A percentile compares a stretch with the other conserved stretches of the same genome.
These are phyloP conservation scores for Sarcomyxa edulis DNA, from an alignment of 768 basidiomycete genomes.

Conservation along the genomic window DNA sequence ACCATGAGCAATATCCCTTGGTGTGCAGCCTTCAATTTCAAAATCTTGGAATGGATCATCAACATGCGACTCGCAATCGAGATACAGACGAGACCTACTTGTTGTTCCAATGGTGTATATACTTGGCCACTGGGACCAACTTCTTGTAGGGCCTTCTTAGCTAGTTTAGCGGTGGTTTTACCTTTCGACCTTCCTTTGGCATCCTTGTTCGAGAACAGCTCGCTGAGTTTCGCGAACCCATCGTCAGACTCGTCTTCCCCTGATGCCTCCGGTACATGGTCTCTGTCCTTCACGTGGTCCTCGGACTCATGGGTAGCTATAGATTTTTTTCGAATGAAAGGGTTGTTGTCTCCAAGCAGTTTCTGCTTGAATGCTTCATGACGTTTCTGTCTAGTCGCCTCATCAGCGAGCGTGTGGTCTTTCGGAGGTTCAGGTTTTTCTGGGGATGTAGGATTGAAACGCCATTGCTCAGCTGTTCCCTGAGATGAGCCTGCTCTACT, in stretches of 20 bases:
- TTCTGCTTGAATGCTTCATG: constrained; percentile 45
- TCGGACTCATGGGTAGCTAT: constrained; percentile 13
- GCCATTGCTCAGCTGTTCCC: constrained; percentile 37
- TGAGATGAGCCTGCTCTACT: too few species aligned
- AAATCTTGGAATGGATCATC: constrained; percentile 29
- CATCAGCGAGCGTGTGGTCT: constrained; percentile 13
- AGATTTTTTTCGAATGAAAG: constrained; percentile 21
- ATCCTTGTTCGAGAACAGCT: constrained; percentile 36
- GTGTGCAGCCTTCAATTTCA: constrained; percentile 58
- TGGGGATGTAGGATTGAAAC: constrained; percentile 29
- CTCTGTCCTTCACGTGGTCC: constrained; percentile 16
- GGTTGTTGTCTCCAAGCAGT: constrained; percentile 41
- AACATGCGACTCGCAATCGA: too few species aligned
- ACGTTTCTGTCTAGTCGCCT: constrained; percentile 19
- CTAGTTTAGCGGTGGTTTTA: constrained; percentile 15
- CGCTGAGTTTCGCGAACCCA: constrained; percentile 41
- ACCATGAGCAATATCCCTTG: constrained; percentile 69
- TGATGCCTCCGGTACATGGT: constrained; percentile 13
- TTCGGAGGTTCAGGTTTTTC: constrained; percentile 13
- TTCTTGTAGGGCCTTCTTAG: constrained; percentile 32
- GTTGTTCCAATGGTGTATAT: constrained; percentile 76
- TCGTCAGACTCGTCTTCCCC: constrained; percentile 35
- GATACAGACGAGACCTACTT: too few species aligned
- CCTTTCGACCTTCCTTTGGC: constrained; percentile 29
- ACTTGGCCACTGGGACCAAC: constrained; percentile 65